Conservation (phyloP, 2,329 filamentous ascomycete genomes). For the Trichoderma hamatum region DNA sequence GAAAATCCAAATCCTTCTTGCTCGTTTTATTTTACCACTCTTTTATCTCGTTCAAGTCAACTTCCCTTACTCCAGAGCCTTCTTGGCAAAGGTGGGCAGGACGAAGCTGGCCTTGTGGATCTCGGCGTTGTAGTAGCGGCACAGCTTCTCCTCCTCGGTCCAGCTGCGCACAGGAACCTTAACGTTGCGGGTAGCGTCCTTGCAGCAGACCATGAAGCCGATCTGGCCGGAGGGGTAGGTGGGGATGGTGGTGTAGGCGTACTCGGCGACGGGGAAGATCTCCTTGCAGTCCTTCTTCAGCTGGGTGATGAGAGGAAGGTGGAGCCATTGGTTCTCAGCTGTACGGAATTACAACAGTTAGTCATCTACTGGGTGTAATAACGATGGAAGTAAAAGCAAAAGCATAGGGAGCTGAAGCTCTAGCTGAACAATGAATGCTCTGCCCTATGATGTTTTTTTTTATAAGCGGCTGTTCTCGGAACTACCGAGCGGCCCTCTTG, state of each 20-base stretch:
- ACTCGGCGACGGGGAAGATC: conserved; percentile 97
- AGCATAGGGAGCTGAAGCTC: background rate
- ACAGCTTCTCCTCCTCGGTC: conserved; percentile 88
- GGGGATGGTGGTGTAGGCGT: conserved; percentile 98
- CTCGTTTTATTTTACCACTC: background rate
- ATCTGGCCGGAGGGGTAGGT: conserved; percentile 99
- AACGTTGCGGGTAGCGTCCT: conserved; percentile 83
- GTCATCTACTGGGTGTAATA: background rate
- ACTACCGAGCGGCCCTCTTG: conserved; percentile 42
- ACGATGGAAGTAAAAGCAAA: background rate
- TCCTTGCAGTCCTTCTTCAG: conserved; percentile 96
- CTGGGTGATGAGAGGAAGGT: conserved; percentile 88
- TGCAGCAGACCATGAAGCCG: conserved; percentile 99
- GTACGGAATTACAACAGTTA: conserved; percentile 28
- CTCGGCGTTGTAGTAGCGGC: conserved; percentile 96
- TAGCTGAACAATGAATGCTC: background rate
- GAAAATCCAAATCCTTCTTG: background rate
- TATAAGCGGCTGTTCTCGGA: conserved; percentile 31
- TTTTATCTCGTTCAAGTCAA: background rate
- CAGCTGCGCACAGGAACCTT: conserved; percentile 82
- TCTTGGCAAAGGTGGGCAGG: conserved; percentile 89
- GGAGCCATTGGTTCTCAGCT: conserved; percentile 99
- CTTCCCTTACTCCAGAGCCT: conserved; percentile 61
- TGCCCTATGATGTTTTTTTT: background rate
- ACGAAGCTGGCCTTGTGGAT: conserved; percentile 95